A percentile compares a stretch with the other conserved stretches of the same genome.
Evolutionary conservation across 2,329 filamentous ascomycete genomes (phyloP).

Genomic region (Trichoderma sp.): DNA sequence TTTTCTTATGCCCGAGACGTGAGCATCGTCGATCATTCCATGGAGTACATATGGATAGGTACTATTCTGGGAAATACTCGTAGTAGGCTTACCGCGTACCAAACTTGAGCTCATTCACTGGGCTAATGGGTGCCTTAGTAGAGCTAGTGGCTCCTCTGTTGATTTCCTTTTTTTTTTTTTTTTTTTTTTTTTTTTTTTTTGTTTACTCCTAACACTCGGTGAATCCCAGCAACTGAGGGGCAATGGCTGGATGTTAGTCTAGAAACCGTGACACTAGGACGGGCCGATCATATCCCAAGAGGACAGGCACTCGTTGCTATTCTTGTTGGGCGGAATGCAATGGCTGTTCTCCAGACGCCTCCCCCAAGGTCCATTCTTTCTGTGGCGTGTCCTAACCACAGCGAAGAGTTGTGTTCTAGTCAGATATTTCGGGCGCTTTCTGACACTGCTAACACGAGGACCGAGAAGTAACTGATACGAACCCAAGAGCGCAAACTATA

Average conservation of each 20-base stretch:
- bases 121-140: neutral
- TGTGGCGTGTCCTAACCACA: neutral
- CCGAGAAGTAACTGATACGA: neutral
- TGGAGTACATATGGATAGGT: neutral
- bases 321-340: neutral
- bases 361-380: neutral
- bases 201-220: neutral
- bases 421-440: neutral
- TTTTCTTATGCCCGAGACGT: slow-evolving; percentile 1
- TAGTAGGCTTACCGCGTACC: neutral
- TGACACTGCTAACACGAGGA: neutral
- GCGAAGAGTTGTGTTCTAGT: neutral
- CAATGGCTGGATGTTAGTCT: neutral
- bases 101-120: neutral
- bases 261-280: neutral
- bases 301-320: neutral
- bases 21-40: neutral
- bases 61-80: neutral
- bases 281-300: neutral
- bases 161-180: neutral
- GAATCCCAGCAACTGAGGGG: neutral
- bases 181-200: neutral
- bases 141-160: neutral
- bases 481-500: neutral
- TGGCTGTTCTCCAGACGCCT: neutral